A percentile compares a stretch with the other conserved stretches of the same genome.
These are phyloP conservation scores for Xylariomycetidae sp. DNA, from an alignment of 2,329 filamentous ascomycete genomes.

Conservation along the genomic window DNA sequence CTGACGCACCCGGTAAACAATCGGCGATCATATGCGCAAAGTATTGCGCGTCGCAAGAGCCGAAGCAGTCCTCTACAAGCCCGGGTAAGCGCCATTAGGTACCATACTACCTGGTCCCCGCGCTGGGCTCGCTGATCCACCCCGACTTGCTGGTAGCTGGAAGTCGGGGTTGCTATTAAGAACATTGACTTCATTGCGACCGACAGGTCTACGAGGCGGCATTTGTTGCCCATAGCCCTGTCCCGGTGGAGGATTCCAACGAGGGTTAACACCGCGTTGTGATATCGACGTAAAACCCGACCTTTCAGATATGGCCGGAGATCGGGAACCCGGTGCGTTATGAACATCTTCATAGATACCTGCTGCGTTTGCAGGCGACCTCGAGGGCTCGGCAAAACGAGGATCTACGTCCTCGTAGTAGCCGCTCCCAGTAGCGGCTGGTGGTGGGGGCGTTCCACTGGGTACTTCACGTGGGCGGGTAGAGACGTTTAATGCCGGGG, in stretches of 20 bases:
- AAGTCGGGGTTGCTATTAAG: slow-evolving; percentile 84
- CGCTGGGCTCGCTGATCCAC: slow-evolving; percentile 14
- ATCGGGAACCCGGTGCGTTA: slow-evolving; percentile 53
- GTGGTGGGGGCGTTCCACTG: slow-evolving; percentile 27
- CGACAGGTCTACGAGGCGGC: slow-evolving; percentile 40
- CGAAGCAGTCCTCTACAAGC: too few species aligned
- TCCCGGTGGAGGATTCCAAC: slow-evolving; percentile 64
- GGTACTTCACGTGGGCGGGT: slow-evolving; percentile 32
- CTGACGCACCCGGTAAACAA: too few species aligned
- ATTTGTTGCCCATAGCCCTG: slow-evolving; percentile 39
- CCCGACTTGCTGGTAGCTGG: slow-evolving; percentile 53
- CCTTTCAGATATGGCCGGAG: slow-evolving; percentile 71
- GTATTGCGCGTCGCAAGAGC: too few species aligned
- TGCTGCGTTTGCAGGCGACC: slow-evolving; percentile 22
- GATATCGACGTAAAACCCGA: slow-evolving; percentile 89
- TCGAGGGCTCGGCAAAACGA: slow-evolving; percentile 60
- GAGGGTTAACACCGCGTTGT: slow-evolving; percentile 82
- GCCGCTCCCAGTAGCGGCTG: slow-evolving; percentile 29
- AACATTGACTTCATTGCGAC: slow-evolving; percentile 65
- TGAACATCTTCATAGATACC: slow-evolving; percentile 60
- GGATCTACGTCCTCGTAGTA: slow-evolving; percentile 97
- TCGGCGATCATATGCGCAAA: too few species aligned
- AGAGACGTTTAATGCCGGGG: slow-evolving; percentile 39
- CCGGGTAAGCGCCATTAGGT: slow-evolving; percentile 51
- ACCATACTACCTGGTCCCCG: slow-evolving; percentile 39